Base-by-base conservation (phyloP, 495 filamentous ascomycete genomes). In the Neurospora sp. region DNA sequence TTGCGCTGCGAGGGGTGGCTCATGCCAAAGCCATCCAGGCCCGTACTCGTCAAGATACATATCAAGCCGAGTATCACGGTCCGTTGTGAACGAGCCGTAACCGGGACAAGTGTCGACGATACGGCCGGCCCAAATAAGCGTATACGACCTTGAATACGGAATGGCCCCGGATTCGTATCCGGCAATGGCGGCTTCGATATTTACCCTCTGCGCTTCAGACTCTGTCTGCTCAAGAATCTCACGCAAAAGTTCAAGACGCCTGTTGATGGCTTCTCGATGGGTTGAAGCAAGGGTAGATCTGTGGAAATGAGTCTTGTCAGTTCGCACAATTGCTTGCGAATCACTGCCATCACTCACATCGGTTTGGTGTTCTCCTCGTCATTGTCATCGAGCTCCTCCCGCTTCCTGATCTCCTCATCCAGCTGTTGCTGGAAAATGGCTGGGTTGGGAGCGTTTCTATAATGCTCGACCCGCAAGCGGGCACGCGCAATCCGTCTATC, bases 11-110 rank as follows among this genome's bases (percentile, higher is more conserved):
- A 87, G 77, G 0, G 85, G 84, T 2, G 83, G 82, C 72, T 87
- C 85, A 48, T 83, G 83, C 84, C 84, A 87, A 40, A 87, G 77
- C 84, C 84, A 86, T 22, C 83, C 83, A 16, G 79, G 76, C 31
- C 84, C 84, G 72, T 84, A 73, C 37, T 69, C 68, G 12, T 70
- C 76, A 22, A 17, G 69, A 73, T 86, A 86, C 9, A 75, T 78
- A 72, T 84, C 82, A 17, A 87, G 79, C 4, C 82, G 82, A 8
- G 76, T 79, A n/a, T 48, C 38, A 65, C 84, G 79, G 74, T 84
- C 81, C 31, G 16, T 7, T 14, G 79, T 80, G 75, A 84, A 83
- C 40, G 79, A 78, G 45, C 37, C 73, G 73, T 84, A 84, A 42
- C 74, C 73, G 8, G 77, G 74, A 48, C 81, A 83, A 14, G 72